Evolutionary conservation across 2,329 filamentous ascomycete species (phyloP), one percentile per base, ranked within the genome.

Genomic region (Cytospora leucostoma): DNA sequence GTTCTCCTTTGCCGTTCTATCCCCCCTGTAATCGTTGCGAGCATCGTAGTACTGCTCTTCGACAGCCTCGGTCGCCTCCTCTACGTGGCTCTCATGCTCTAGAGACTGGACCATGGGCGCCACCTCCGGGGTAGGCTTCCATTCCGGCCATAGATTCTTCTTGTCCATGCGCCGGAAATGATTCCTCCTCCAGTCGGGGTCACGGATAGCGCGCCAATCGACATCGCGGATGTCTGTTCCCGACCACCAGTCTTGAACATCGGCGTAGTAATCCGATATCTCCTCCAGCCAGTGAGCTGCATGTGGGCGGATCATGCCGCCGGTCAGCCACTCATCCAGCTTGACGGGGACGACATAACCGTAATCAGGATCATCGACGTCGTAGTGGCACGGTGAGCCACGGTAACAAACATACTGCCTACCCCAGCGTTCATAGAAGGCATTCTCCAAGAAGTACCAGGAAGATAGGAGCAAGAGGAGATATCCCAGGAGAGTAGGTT

Each of bases 271-370:
- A 67, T 87, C 84, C 7, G 74, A 73, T 1, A 79, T 66, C 40
- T 83, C 78, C 56, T 84, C 79, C 5, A 70, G 68, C 1, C 77
- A 67, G 51, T 73, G 71, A n/a, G 71, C 71, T 15, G 74, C 71
- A 4, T 79, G 51, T 1, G 67, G 68, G 44, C 82, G 80, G 6
- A 82, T 82, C 38, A 73, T 74, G 1, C 84, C 84, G 17, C 82
- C 80, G 0, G 82, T 84, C 10, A 77, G 70, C 85, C 85, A 88
- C 68, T 88, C 80, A 70, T 88, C 85, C 13, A 88, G 69, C 74
- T 88, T 88, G 62, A 86, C 80, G 3, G 86, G 85, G 53, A 88
- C 77, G 1, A 84, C 83, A 47, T 77, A 78, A n/a, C 85, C 85
- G 72, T 85, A 88, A 33, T 80, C 80, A 0, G 86, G 86, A 70